Base-by-base conservation (phyloP, 768 basidiomycete species). In the Kwoniella pini region DNA sequence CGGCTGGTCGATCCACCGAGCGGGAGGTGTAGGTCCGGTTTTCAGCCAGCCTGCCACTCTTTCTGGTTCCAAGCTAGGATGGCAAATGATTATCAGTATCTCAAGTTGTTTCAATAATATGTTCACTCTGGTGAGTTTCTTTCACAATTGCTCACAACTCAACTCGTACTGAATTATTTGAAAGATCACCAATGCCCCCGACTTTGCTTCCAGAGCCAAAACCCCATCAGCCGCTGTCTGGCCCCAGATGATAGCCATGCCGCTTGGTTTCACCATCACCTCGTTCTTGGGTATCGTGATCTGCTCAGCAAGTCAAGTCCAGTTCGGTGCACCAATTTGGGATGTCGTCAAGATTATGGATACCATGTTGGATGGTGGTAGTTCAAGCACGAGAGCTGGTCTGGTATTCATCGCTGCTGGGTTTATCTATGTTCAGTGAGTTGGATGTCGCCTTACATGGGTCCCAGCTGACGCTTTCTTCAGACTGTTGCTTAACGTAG, bases 211-310 rank as follows among this genome's bases (percentile, higher is more conserved):
- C 33, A 38, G 71, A 30, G 71, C 71, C 48, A 68, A 62, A 46
- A 70, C 56, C 5, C 72, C 74, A 30, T 57, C 54, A 7, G 70
- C 70, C 9, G 68, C 70, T 31, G 70, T 70, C 2, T 72, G 68
- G 68, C 70, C 70, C 24, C 67, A 71, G 48, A 85, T 81, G 56
- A 83, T 89, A 62, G 82, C 88, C 0, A 83, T 90, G 28, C 89
- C 90, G 0, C 60, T 91, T 54, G 83, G 85, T 1, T 90, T 89
- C 79, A 85, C 85, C 24, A 73, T 90, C 54, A 86, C 89, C 68
- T 86, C 85, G 69, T 87, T 91, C 78, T 81, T 91, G 61, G 88
- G 89, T 1, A 88, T 92, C 75, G 85, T 90, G 52, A 89, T 92
- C 64, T 86, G 86, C 57, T 90, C 89, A 1, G 87, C 88, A 19